Conservation (phyloP, 768 basidiomycete species). For the Naganishia friedmannii region DNA sequence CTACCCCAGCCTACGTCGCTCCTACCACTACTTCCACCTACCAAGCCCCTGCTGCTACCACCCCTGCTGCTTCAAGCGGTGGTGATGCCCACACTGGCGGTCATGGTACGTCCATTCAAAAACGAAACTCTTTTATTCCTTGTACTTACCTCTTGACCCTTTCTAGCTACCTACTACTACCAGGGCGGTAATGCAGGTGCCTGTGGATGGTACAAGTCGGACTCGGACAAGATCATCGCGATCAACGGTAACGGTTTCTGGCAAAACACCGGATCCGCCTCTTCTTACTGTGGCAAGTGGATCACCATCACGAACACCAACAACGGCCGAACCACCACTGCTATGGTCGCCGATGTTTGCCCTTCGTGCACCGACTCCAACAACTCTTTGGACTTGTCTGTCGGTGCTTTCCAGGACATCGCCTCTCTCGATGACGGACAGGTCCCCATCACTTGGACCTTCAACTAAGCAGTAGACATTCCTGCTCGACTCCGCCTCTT, state of each 20-base stretch:
- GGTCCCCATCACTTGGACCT: conserved; percentile 56
- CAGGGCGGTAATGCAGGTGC: conserved; percentile 74
- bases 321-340: conserved; percentile 63
- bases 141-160: conserved; percentile 23
- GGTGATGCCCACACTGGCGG: conserved; percentile 38
- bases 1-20: conserved; percentile 33
- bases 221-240: conserved; percentile 55
- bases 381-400: conserved; percentile 62
- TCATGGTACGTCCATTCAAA: background rate
- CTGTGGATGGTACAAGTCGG: conserved; percentile 65
- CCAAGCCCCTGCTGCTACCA: conserved; percentile 32
- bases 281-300: conserved; percentile 63
- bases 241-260: conserved; percentile 55
- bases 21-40: conserved; percentile 32
- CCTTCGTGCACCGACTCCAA: conserved; percentile 64
- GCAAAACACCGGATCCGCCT: conserved; percentile 58
- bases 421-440: conserved; percentile 58
- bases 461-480: conserved; percentile 24
- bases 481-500: background rate
- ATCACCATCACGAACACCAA: conserved; percentile 65
- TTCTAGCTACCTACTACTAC: conserved; percentile 61
- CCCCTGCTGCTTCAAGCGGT: conserved; percentile 36
- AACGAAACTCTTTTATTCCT: background rate
- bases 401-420: conserved; percentile 64
- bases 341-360: conserved; percentile 74